Base-by-base conservation (phyloP, 1,284 basidiomycete species). In the Malassezia brasiliensis region DNA sequence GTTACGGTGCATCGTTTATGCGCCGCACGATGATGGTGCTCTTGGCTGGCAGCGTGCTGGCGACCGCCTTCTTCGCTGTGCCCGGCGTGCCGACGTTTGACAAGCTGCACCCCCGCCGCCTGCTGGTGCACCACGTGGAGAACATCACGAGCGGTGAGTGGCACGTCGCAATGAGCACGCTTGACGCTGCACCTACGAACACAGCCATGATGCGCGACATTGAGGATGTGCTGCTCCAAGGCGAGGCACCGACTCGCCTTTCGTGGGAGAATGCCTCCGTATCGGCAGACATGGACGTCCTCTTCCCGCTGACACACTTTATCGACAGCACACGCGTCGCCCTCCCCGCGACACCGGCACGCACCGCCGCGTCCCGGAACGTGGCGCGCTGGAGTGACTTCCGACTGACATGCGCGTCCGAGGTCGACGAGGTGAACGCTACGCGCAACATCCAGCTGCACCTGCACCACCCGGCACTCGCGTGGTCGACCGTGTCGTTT, bases 401-500 rank as follows among this genome's bases (percentile, higher is more conserved):
- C 36, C 55, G 50, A 5, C 15, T 50, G 35, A 12, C 45, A 32
- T 55, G 52, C 22, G 49, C 54, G 2, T 63, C 64, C 36, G 87
- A 90, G 73, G 78, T 73, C 2, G 81, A 85, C 50, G 83, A 86
- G 59, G 75, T 76, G 14, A 72, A 71, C 14, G 25, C 25, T 8
- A 87, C 85, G 2, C 79, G 90, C 52, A 82, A 79, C 47, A 74
- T 96, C 47, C 84, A 82, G 5, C 72, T 96, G 31, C 77, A 80
- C 41, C 80, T 96, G 41, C 78, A 82, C 41, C 90, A 96, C 77
- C 87, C 88, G 1, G 85, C 85, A 10, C 76, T 90, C 31, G 90
- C 91, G 58, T 91, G 89, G 89, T 86, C 70, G 82, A 89, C 88
- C 1, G 81, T 98, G 50, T 87, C 89, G 0, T 96, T 98, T 67